Percentiles rank a stretch among this genome's conserved stretches.
These are phyloP conservation scores for Aspergillus carbonarius DNA, from an alignment of 2,329 filamentous ascomycete genomes.

Conservation along the genomic window DNA sequence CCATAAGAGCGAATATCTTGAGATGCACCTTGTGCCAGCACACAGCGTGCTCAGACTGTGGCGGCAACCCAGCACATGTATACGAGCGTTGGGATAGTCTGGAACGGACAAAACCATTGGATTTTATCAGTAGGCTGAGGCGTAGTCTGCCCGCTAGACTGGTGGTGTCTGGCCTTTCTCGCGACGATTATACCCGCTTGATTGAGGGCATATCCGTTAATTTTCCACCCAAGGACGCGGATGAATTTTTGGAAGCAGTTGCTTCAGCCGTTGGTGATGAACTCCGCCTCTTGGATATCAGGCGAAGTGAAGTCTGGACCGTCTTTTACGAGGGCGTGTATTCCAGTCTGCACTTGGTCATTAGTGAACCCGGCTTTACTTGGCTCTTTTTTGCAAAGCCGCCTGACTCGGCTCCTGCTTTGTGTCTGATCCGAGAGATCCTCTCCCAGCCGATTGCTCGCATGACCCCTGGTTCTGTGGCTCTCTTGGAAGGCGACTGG, in stretches of 20 bases:
- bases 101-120: constrained; percentile 39
- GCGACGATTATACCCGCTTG: constrained; percentile 23
- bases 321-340: constrained; percentile 28
- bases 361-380: constrained; percentile 27
- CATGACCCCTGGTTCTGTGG: constrained; percentile 38
- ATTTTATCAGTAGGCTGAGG: constrained; percentile 48
- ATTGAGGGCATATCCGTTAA: constrained; percentile 11
- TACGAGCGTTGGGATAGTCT: constrained; percentile 35
- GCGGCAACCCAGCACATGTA: constrained; percentile 53
- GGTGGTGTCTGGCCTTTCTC: constrained; percentile 31
- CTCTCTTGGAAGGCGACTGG: constrained; percentile 45
- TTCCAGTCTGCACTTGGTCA: constrained; percentile 28
- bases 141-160: constrained; percentile 45
- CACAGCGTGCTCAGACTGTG: constrained; percentile 55
- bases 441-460: constrained; percentile 49
- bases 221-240: constrained; percentile 28
- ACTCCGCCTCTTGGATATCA: constrained; percentile 30
- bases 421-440: constrained; percentile 43
- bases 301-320: constrained; percentile 33
- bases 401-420: constrained; percentile 36
- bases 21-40: constrained; percentile 55
- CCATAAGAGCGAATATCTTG: constrained; percentile 43
- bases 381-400: constrained; percentile 54
- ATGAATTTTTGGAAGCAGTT: constrained; percentile 34
- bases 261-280: constrained; percentile 25